Percentiles rank a stretch among this genome's conserved stretches.
phyloP scores from a whole-genome alignment of 345 rosid species.

The Triadica sebifera region DNA sequence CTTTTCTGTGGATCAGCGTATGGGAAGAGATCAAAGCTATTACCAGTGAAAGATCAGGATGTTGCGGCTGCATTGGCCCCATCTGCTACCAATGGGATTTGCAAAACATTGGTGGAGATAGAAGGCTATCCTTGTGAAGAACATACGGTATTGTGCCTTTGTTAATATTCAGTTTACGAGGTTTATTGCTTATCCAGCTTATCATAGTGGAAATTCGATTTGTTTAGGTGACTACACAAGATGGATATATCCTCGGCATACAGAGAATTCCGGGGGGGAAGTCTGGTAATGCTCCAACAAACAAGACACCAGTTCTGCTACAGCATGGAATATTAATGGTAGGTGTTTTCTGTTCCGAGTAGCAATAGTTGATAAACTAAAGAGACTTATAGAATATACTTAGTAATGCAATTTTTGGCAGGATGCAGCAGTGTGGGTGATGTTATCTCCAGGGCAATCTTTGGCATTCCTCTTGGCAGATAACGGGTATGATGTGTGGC shows the following conservation, averaged over 20 bases:
- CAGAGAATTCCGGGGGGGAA: constrained; percentile 45
- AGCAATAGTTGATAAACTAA: background rate
- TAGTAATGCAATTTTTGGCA: constrained; percentile 7
- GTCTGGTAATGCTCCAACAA: constrained; percentile 26
- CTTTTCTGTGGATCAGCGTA: constrained; percentile 28
- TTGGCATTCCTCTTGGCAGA: constrained; percentile 28
- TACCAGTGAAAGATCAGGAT: constrained; percentile 4
- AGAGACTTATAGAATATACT: background rate
- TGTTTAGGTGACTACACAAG: constrained; percentile 47
- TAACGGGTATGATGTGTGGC: constrained; percentile 31
- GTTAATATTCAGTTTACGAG: background rate
- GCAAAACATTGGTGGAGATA: constrained; percentile 36
- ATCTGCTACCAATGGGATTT: constrained; percentile 29
- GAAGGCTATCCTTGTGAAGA: constrained; percentile 38
- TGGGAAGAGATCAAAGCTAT: constrained; percentile 18
- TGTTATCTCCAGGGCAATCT: constrained; percentile 17
- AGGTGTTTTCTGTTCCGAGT: background rate
- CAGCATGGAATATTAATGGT: constrained; percentile 54
- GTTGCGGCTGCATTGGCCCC: constrained; percentile 12
- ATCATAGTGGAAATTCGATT: background rate
- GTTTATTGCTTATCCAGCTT: background rate
- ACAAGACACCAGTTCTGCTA: constrained; percentile 39
- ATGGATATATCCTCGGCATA: constrained; percentile 53
- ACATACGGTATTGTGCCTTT: constrained; percentile 28
- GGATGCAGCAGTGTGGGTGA: constrained; percentile 27